Conservation (phyloP, 2,329 filamentous ascomycete genomes). For the Apiospora rasikravindrae region DNA sequence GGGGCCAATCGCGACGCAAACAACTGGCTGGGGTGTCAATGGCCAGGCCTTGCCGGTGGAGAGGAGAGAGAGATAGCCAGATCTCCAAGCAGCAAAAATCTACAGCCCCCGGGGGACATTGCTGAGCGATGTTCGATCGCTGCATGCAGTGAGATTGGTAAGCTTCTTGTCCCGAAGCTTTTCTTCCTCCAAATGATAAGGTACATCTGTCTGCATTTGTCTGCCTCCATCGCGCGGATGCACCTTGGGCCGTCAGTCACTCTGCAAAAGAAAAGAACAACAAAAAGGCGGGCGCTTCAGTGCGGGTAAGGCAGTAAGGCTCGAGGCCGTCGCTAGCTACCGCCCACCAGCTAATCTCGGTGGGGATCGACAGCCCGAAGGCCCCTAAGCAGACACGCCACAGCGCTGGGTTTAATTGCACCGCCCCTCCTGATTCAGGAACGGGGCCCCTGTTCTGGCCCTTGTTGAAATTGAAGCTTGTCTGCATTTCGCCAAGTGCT, state of each 20-base stretch:
- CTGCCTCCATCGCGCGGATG: not conserved
- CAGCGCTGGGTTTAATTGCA: conserved; percentile 9
- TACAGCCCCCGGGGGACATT: not conserved
- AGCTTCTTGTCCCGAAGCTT: not conserved
- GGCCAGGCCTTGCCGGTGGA: not conserved
- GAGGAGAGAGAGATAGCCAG: not conserved
- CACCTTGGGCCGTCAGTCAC: not conserved
- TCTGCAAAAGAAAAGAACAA: not conserved
- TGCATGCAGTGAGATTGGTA: not conserved
- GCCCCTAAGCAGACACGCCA: not conserved
- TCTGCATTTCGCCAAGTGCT: not conserved
- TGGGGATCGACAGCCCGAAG: not conserved
- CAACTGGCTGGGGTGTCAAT: too few species aligned
- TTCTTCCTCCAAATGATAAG: not conserved
- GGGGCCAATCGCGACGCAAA: not conserved
- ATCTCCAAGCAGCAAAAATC: too few species aligned
- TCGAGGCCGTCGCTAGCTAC: not conserved
- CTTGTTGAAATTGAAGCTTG: not conserved
- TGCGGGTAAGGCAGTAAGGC: not conserved
- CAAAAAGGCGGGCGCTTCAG: not conserved
- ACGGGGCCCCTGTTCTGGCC: not conserved
- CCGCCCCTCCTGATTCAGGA: not conserved
- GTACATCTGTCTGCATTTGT: not conserved
- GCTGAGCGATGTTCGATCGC: not conserved
- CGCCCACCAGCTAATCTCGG: not conserved